These are phyloP conservation scores for Coleophoma crateriformis DNA, from an alignment of 2,329 filamentous ascomycete species.

Conservation along the genomic window DNA sequence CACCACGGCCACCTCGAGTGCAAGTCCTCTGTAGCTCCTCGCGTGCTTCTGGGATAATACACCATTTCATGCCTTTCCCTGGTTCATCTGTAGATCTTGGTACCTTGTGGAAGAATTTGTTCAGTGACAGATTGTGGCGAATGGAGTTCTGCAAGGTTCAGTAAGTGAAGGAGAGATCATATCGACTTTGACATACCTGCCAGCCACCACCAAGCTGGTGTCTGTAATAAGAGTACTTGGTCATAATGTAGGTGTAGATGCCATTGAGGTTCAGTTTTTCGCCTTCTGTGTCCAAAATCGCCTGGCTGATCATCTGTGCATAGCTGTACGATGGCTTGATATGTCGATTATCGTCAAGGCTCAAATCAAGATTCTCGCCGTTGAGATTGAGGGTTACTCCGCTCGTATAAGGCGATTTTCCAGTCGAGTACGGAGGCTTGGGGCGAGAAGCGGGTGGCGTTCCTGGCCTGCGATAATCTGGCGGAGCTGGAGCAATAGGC, in stretches of 20 bases:
- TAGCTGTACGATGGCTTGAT: slow-evolving; percentile 97
- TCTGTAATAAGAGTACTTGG: slow-evolving; percentile 89
- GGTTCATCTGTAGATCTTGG: slow-evolving; percentile 90
- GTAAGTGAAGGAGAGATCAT: background rate
- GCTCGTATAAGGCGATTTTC: slow-evolving; percentile 22
- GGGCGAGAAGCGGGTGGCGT: slow-evolving; percentile 38
- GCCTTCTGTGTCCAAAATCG: slow-evolving; percentile 80
- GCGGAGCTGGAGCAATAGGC: slow-evolving; percentile 53
- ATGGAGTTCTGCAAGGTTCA: slow-evolving; percentile 70
- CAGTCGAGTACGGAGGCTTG: slow-evolving; percentile 15
- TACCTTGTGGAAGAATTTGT: slow-evolving; percentile 91
- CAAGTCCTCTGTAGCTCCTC: slow-evolving; percentile 70
- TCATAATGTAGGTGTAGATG: slow-evolving; percentile 91
- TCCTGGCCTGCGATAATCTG: slow-evolving; percentile 53
- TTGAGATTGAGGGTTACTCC: slow-evolving; percentile 39
- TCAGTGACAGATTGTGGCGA: slow-evolving; percentile 90
- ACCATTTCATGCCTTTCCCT: slow-evolving; percentile 99
- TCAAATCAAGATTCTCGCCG: slow-evolving; percentile 63
- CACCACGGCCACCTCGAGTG: slow-evolving; percentile 54
- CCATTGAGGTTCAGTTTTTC: slow-evolving; percentile 86
- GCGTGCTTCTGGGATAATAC: slow-evolving; percentile 75
- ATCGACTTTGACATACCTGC: slow-evolving; percentile 60
- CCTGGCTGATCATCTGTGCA: slow-evolving; percentile 93
- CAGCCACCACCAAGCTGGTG: slow-evolving; percentile 71
- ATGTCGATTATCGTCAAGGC: slow-evolving; percentile 77